Conservation (phyloP, 768 basidiomycete species). For the Saitozyma sp. region DNA sequence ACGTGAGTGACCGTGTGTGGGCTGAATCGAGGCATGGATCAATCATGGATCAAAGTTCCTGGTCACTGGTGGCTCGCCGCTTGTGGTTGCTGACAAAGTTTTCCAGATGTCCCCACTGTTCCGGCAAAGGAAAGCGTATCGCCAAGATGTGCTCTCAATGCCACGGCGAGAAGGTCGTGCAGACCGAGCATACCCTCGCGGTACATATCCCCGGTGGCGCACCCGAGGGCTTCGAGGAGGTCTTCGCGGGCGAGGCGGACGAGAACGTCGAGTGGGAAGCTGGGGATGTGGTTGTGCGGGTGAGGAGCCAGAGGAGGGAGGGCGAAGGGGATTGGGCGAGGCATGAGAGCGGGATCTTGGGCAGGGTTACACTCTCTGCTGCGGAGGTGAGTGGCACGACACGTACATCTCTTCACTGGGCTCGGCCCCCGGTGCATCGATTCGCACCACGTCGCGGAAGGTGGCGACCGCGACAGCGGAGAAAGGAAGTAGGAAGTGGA, state of each 20-base stretch:
- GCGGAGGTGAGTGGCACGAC: constrained; percentile 68
- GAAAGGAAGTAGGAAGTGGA: neutral
- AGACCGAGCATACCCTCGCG: constrained; percentile 77
- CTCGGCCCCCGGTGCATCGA: constrained; percentile 2
- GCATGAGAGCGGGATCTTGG: constrained; percentile 87
- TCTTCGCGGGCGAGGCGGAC: constrained; percentile 95
- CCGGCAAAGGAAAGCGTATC: constrained; percentile 78
- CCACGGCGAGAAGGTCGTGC: constrained; percentile 73
- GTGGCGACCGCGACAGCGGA: neutral
- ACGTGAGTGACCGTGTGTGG: constrained; percentile 64
- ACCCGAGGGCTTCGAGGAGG: constrained; percentile 88
- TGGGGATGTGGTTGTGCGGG: constrained; percentile 85
- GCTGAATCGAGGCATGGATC: no score
- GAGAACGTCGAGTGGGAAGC: constrained; percentile 95
- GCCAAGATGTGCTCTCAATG: constrained; percentile 79
- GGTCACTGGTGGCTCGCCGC: constrained; percentile 11
- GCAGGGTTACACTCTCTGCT: constrained; percentile 84
- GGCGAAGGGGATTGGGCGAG: constrained; percentile 65
- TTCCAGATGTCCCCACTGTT: constrained; percentile 66
- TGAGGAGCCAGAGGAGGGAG: constrained; percentile 71
- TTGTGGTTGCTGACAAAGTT: constrained; percentile 9
- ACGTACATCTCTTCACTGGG: neutral
- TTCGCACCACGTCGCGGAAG: neutral
- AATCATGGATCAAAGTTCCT: no score
- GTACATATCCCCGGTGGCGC: constrained; percentile 83